Base-by-base conservation (phyloP, 805 yeast species). In the Candida caryicola region DNA sequence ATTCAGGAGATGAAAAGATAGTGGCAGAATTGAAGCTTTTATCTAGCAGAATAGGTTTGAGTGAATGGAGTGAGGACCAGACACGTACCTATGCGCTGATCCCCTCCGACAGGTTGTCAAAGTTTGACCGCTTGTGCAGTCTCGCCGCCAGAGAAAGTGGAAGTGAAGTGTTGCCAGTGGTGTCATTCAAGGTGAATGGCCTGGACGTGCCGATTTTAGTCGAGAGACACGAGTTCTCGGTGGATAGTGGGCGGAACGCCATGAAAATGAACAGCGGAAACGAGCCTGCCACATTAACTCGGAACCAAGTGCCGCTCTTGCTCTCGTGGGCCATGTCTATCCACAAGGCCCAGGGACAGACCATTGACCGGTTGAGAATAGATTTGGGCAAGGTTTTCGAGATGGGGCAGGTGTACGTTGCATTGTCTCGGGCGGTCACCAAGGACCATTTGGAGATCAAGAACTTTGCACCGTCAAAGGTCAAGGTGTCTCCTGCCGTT, bases 301-400 rank as follows among this genome's bases (percentile, higher is more conserved):
- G 90, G 52, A 54, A 46, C 0, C 95, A 85, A 54, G 48, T 84
- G 2, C 95, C 95, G 1, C 63, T 85, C 21, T 66, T 83, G 40
- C 61, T 85, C 26, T 80, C 93, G 17, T 85, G 93, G 93, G 89
- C 95, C 0, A 58, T 85, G 48, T 85, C 93, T 0, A 85, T 85
- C 35, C 95, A 85, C 54, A 85, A 85, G 55, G 78, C 93, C 0
- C 95, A 85, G 56, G 95, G 95, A 2, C 95, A 85, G 62, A 84
- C 95, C 0, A 71, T 85, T 31, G 79, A 76, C 29, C 59, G 86
- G 44, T 80, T 85, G 3, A 77, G 76, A 45, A 87, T 85, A 9
- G 90, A 85, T 51, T 59, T 85, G 33, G 66, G 74, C 17, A 75
- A 70, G 45, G 74, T 79, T 17, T 85, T 85, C 49, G 95, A 85